phyloP scores from a whole-genome alignment of 129 eudicot species.

The Flaveria brownii region DNA sequence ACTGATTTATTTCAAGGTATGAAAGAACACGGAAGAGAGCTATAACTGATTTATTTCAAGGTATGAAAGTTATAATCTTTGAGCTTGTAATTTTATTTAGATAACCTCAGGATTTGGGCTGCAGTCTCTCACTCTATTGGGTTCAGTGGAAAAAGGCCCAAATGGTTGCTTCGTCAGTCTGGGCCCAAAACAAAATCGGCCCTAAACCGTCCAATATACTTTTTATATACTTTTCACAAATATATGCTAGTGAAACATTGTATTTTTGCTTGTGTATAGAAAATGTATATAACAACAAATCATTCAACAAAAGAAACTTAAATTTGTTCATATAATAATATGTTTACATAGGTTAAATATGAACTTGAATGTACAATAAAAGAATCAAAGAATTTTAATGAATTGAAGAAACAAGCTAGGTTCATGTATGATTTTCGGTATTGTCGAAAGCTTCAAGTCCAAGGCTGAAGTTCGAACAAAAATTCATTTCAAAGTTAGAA shows the following conservation, averaged over 20 bases:
- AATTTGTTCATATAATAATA: no score
- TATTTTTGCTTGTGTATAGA: no score
- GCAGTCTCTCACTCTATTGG: neutral
- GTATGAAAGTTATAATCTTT: no score
- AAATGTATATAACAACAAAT: no score
- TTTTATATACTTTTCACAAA: no score
- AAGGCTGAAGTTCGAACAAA: conserved; percentile 20
- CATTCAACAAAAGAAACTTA: no score
- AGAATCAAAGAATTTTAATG: conserved; percentile 33
- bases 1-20: no score
- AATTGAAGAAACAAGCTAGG: conserved; percentile 23
- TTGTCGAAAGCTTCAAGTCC: neutral
- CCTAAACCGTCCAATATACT: neutral
- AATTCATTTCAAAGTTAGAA: conserved; percentile 25
- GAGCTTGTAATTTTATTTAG: no score
- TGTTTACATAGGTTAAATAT: conserved; percentile 7
- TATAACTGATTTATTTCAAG: no score
- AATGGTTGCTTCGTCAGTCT: neutral
- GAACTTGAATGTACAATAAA: conserved; percentile 23
- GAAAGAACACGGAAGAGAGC: no score
- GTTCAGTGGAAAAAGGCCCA: neutral
- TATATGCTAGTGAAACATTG: no score
- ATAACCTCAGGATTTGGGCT: neutral
- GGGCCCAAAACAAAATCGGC: neutral
- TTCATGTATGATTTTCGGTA: conserved; percentile 12